These are phyloP conservation scores for Boletus semigastroideus DNA, from an alignment of 1,284 basidiomycete genomes.

Conservation along the genomic window DNA sequence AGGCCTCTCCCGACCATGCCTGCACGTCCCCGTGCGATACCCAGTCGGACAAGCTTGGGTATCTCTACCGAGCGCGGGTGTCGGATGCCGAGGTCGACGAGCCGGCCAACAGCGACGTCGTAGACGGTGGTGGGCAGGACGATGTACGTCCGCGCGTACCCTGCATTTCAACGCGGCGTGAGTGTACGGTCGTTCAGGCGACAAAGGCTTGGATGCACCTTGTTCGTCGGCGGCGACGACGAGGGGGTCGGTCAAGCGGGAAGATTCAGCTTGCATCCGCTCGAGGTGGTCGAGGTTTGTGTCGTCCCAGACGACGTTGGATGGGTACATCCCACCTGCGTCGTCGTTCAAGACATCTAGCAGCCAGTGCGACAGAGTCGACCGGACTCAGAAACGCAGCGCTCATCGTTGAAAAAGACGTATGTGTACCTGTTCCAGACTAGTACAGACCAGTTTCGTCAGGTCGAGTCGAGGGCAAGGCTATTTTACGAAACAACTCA, in stretches of 20 bases:
- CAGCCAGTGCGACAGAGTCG: no score
- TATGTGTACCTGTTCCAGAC: conserved; percentile 22
- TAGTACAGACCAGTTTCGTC: neutral
- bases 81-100: conserved; percentile 36
- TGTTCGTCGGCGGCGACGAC: conserved; percentile 40
- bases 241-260: conserved; percentile 40
- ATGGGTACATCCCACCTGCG: conserved; percentile 36
- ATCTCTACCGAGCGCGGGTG: no score
- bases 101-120: conserved; percentile 30
- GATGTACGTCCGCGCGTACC: no score
- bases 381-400: no score
- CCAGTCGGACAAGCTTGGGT: no score
- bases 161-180: conserved; percentile 19
- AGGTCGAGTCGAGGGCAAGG: neutral
- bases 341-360: conserved; percentile 32
- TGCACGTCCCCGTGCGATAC: no score
- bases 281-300: conserved; percentile 39
- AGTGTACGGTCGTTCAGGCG: no score
- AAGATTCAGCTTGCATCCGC: conserved; percentile 34
- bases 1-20: no score
- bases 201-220: conserved; percentile 23
- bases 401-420: no score
- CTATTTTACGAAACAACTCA: conserved; percentile 23
- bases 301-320: conserved; percentile 41
- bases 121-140: conserved; percentile 41